These are phyloP conservation scores for Solanum hybrid DNA, from an alignment of 305 asterid genomes.

Conservation along the genomic window DNA sequence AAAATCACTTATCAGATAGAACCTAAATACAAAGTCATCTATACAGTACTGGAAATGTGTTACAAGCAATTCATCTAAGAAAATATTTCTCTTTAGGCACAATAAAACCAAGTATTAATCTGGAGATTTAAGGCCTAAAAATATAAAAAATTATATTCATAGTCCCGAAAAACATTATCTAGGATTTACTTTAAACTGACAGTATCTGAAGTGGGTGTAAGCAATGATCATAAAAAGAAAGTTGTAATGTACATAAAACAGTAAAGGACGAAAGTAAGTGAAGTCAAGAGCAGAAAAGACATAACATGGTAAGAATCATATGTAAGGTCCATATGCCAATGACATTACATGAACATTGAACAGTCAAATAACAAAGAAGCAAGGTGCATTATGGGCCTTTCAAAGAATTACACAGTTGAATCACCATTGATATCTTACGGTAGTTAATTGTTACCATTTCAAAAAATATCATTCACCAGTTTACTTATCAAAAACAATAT, in stretches of 20 bases:
- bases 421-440: background rate
- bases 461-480: background rate
- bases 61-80: background rate
- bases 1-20: background rate
- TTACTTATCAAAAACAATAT: background rate
- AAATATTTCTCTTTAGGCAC: background rate
- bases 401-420: background rate
- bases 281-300: background rate
- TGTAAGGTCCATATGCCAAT: background rate
- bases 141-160: background rate
- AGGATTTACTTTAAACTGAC: background rate
- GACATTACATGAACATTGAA: background rate
- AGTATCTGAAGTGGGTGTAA: too few species aligned
- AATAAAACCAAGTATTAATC: background rate
- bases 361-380: background rate
- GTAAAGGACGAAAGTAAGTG: background rate
- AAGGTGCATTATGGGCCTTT: background rate
- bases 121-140: background rate
- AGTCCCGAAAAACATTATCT: background rate
- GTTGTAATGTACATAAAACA: too few species aligned
- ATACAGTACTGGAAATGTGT: background rate
- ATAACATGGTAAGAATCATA: background rate
- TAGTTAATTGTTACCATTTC: background rate
- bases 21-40: background rate
- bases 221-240: too few species aligned